Percentiles rank a stretch among this genome's conserved stretches.
These are phyloP conservation scores for Agrostemma githago DNA, from an alignment of 148 eudicot genomes.

Conservation along the genomic window DNA sequence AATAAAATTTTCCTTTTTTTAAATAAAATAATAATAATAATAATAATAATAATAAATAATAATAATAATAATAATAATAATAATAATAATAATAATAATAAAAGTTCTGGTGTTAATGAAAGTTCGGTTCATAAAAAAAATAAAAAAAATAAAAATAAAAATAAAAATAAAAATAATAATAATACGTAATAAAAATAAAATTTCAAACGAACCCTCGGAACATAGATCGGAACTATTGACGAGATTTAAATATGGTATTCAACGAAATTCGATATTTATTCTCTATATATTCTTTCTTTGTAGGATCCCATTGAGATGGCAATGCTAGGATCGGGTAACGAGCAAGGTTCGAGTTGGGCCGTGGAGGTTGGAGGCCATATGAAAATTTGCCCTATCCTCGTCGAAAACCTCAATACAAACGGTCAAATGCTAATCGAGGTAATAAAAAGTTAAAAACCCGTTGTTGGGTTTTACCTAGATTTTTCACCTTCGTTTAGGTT, in stretches of 20 bases:
- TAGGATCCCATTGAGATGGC: conserved; percentile 55
- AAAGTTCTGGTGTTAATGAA: too few relatives aligned
- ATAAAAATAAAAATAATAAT: too few relatives aligned
- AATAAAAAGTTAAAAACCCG: not conserved
- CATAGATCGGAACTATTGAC: not conserved
- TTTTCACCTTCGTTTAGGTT: not conserved
- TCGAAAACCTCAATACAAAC: conserved; percentile 61
- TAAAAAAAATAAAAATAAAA: too few relatives aligned
- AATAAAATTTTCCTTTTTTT: too few relatives aligned
- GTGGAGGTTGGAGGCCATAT: conserved; percentile 79
- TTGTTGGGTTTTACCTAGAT: too few relatives aligned
- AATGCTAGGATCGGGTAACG: conserved; percentile 39
- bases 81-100: too few relatives aligned
- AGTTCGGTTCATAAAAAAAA: too few relatives aligned
- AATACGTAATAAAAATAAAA: too few relatives aligned
- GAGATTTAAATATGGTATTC: not conserved
- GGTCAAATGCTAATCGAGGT: conserved; percentile 88
- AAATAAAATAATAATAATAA: too few relatives aligned
- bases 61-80: too few relatives aligned
- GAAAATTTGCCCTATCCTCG: conserved; percentile 68
- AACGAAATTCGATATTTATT: conserved; percentile 15
- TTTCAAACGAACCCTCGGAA: not conserved
- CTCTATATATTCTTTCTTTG: conserved; percentile 13
- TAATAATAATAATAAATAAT: too few relatives aligned
- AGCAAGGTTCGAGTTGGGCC: conserved; percentile 97